Percentiles rank a stretch among this genome's conserved stretches.
These are phyloP conservation scores for Monosporascus sp. DNA, from an alignment of 2,329 filamentous ascomycete genomes.

Conservation along the genomic window DNA sequence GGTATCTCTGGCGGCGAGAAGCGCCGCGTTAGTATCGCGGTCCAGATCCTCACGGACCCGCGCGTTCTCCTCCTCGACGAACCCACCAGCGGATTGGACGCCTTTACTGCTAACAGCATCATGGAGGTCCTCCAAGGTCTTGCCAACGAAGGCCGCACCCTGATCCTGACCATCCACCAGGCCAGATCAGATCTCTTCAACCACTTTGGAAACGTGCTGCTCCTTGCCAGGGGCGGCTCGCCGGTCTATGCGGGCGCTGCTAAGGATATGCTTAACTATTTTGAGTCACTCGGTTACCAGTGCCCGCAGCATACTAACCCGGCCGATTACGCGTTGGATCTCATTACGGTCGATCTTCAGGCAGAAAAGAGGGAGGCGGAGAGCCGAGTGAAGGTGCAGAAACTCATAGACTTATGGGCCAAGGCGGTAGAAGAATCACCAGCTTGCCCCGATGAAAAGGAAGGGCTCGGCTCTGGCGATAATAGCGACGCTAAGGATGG, in stretches of 20 bases:
- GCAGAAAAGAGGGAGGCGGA: constrained; percentile 56
- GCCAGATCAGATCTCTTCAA: constrained; percentile 67
- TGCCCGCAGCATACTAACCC: constrained; percentile 70
- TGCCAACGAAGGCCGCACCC: constrained; percentile 66
- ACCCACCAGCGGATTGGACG: constrained; percentile 70
- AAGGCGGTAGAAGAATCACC: constrained; percentile 6
- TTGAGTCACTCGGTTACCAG: constrained; percentile 52
- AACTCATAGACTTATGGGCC: constrained; percentile 56
- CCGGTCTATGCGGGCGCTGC: constrained; percentile 64
- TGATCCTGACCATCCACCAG: constrained; percentile 75
- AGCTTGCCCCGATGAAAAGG: constrained; percentile 23
- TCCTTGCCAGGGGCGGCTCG: constrained; percentile 64
- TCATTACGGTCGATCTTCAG: constrained; percentile 72
- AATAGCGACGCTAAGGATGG: constrained; percentile 3
- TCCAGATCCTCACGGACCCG: constrained; percentile 72
- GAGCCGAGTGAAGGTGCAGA: constrained; percentile 57
- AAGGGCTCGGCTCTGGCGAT: constrained; percentile 13
- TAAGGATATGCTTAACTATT: constrained; percentile 60
- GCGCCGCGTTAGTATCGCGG: constrained; percentile 69
- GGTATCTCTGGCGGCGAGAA: constrained; percentile 79
- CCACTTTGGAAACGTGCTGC: constrained; percentile 65
- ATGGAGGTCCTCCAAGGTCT: constrained; percentile 67
- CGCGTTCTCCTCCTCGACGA: constrained; percentile 70
- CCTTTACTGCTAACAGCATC: constrained; percentile 72
- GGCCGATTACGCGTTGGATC: constrained; percentile 71